These are phyloP conservation scores for Fistulinella cinereoalba DNA, from an alignment of 1,284 basidiomycete species.

Conservation along the genomic window DNA sequence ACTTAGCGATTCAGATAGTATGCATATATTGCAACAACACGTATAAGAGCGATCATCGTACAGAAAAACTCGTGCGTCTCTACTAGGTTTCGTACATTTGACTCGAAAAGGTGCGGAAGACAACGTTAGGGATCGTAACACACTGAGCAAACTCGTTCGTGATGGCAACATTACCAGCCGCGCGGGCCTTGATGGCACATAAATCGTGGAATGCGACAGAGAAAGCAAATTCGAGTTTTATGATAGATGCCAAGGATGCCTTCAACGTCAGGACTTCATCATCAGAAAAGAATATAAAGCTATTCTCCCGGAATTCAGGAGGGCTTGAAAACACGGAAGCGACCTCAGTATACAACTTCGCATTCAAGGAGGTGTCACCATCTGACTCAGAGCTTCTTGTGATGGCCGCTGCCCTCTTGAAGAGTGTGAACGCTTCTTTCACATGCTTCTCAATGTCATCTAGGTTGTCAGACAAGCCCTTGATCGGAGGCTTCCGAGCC, in stretches of 20 bases:
- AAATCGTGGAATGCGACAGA: slow-evolving; percentile 45
- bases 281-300: slow-evolving; percentile 25
- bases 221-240: slow-evolving; percentile 39
- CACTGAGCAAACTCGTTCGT: slow-evolving; percentile 26
- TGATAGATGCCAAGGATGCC: slow-evolving; percentile 47
- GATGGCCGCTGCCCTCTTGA: slow-evolving; percentile 4
- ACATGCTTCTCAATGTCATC: slow-evolving; percentile 39
- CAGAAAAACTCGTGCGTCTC: no score
- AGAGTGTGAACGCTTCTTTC: slow-evolving; percentile 16
- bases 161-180: slow-evolving; percentile 29
- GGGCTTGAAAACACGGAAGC: slow-evolving; percentile 16
- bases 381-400: background rate
- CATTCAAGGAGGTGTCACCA: background rate
- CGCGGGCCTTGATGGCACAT: slow-evolving; percentile 47
- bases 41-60: no score
- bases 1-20: background rate
- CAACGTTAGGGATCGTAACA: slow-evolving; percentile 18
- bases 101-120: slow-evolving; percentile 22
- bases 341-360: slow-evolving; percentile 7
- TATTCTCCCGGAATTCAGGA: slow-evolving; percentile 18
- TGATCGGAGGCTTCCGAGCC: background rate
- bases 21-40: background rate
- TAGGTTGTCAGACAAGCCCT: slow-evolving; percentile 32
- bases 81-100: slow-evolving; percentile 14
- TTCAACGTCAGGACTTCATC: slow-evolving; percentile 42